Percentiles rank a stretch among this genome's conserved stretches.
Evolutionary conservation across 164 flowering plant genomes (phyloP).

Genomic region (Vitis rotundifolia): DNA sequence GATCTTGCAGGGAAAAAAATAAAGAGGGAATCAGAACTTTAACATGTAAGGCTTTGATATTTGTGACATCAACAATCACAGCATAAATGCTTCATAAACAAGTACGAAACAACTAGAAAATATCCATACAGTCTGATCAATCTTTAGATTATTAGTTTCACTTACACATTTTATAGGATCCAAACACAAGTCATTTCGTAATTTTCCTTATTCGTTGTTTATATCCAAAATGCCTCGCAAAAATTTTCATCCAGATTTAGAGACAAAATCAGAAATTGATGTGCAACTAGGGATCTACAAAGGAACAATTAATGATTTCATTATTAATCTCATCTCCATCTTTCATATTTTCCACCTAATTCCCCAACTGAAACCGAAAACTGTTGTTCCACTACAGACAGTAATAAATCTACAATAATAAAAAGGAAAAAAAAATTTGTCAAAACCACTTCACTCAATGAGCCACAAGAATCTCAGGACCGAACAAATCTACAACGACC

Average conservation of each 20-base stretch:
- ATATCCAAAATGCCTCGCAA: background rate
- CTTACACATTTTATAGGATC: background rate
- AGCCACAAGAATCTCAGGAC: conserved; percentile 13
- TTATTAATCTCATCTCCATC: conserved; percentile 7
- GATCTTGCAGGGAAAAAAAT: too few species aligned
- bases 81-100: background rate
- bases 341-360: background rate
- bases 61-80: too few species aligned
- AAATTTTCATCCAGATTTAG: background rate
- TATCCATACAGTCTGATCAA: background rate
- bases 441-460: conserved; percentile 8
- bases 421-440: background rate
- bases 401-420: conserved; percentile 14
- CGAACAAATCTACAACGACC: conserved; percentile 11
- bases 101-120: background rate
- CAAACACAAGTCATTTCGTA: background rate
- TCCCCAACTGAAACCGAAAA: background rate
- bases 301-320: conserved; percentile 4
- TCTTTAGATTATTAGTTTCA: background rate
- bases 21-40: too few species aligned
- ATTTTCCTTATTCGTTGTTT: background rate
- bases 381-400: conserved; percentile 1
- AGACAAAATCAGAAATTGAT: background rate
- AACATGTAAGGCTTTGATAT: background rate
- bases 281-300: background rate